Evolutionary conservation across 257 asterid genomes (phyloP).

Genomic region (Henckelia pumila): DNA sequence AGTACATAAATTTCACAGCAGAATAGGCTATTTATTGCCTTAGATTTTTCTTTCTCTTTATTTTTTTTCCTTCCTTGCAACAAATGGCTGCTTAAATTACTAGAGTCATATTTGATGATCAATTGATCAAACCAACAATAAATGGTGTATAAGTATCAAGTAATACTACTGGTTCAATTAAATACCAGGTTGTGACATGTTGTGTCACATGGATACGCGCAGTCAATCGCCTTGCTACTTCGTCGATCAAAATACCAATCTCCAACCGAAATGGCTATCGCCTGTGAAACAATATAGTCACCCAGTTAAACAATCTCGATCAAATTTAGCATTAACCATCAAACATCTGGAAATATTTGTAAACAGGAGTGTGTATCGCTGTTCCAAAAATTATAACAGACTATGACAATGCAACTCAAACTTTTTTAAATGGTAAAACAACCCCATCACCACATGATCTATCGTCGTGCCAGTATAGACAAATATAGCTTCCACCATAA

Average conservation of each 20-base stretch:
- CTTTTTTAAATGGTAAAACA: background rate
- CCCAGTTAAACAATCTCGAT: background rate
- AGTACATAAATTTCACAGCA: slow-evolving; percentile 16
- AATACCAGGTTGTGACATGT: slow-evolving; percentile 91
- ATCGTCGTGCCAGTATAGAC: too few relatives aligned
- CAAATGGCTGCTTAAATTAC: background rate
- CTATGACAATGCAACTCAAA: background rate
- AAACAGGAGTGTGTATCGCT: background rate
- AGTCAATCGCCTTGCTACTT: slow-evolving; percentile 56
- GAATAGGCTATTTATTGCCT: slow-evolving; percentile 27
- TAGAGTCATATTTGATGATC: slow-evolving; percentile 29
- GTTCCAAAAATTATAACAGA: background rate
- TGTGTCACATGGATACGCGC: slow-evolving; percentile 88
- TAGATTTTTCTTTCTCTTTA: too few relatives aligned
- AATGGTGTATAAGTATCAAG: background rate
- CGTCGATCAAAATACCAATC: slow-evolving; percentile 83
- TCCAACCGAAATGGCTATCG: slow-evolving; percentile 78
- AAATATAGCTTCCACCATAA: too few relatives aligned
- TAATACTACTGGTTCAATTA: slow-evolving; percentile 32
- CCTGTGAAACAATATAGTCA: slow-evolving; percentile 41
- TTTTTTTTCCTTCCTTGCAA: too few relatives aligned
- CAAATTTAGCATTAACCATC: background rate
- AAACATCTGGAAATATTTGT: background rate
- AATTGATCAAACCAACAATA: slow-evolving; percentile 20
- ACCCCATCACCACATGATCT: background rate